Base-by-base conservation (phyloP, 2,329 filamentous ascomycete species). In the Clarireedia monteithiana region DNA sequence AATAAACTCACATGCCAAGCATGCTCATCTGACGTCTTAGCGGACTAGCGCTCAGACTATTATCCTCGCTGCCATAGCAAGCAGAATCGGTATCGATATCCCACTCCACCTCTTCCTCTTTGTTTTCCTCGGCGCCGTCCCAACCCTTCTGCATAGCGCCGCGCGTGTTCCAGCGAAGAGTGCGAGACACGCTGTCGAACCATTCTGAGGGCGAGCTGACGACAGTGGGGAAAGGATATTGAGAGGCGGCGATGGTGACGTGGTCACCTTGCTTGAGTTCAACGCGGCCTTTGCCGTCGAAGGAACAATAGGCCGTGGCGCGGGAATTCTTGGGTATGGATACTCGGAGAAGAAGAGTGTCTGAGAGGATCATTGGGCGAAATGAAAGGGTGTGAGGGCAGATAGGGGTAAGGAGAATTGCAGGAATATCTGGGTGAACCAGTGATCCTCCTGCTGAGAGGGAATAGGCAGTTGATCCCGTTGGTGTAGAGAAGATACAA, bases 381-480 rank as follows among this genome's bases (percentile, higher is more conserved):
- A 99, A 99, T 14, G 90, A 96, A 15, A 99, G 79, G 0, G 92
- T 97, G 69, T 99, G 94, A 7, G 94, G 94, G 73, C 94, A 99
- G 71, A 99, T 97, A 20, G 94, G 94, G 0, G 94, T 99, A 54
- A 99, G 82, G 44, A 97, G 84, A 65, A 99, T 96, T 64, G 91
- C 94, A 14, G 94, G 94, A 59, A 99, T 96, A 68, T 96, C 92
- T 0, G 94, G 94, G 70, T 97, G 92, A 57, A 97, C 92, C 47
- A 99, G 85, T 23, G 91, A 95, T 64, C 94, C 94, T 59, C 94
- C 94, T 15, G 94, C 94, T 10, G 91, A 96, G 30, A 99, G 84
- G 2, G 91, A 96, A 72, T 99, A 99, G 30, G 94, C 94, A 3
- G 94, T 99, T 58, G 87, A 91, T 57, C 88, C 94, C 30, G 94